Conservation (phyloP, 1,284 basidiomycete species). For the Microbotryum scabiosae region DNA sequence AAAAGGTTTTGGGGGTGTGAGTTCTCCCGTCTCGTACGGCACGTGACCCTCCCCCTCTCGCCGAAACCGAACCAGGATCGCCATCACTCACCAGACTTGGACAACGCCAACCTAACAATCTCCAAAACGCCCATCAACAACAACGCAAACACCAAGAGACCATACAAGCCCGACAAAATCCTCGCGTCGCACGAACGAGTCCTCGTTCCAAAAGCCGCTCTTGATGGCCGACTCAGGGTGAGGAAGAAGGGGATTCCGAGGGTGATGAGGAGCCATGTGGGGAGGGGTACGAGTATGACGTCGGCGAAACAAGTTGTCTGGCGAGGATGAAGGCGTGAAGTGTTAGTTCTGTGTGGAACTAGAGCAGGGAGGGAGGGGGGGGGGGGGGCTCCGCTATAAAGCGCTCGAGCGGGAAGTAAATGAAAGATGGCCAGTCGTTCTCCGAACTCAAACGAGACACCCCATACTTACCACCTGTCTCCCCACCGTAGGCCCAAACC, state of each 20-base stretch:
- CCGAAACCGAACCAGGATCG: no score
- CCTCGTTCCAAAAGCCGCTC: no score
- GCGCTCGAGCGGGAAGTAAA: no score
- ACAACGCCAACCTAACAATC: neutral
- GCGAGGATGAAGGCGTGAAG: no score
- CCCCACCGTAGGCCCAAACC: neutral
- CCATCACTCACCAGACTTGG: neutral
- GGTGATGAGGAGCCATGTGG: neutral
- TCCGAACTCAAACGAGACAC: no score
- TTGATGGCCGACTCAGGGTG: neutral
- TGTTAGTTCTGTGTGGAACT: neutral
- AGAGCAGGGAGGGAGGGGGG: no score
- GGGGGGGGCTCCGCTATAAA: no score
- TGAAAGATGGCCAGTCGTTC: no score
- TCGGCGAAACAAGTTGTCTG: conserved; percentile 4
- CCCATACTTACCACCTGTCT: neutral
- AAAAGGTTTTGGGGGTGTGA: no score
- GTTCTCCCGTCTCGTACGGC: no score
- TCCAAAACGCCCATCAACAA: neutral
- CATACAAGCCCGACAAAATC: neutral
- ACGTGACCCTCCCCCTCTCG: no score
- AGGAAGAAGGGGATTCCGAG: neutral
- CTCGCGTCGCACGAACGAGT: neutral
- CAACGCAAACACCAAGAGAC: neutral
- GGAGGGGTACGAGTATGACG: conserved; percentile 1